Conservation (phyloP, 2,329 filamentous ascomycete genomes). For the Salinomyces thailandicus region DNA sequence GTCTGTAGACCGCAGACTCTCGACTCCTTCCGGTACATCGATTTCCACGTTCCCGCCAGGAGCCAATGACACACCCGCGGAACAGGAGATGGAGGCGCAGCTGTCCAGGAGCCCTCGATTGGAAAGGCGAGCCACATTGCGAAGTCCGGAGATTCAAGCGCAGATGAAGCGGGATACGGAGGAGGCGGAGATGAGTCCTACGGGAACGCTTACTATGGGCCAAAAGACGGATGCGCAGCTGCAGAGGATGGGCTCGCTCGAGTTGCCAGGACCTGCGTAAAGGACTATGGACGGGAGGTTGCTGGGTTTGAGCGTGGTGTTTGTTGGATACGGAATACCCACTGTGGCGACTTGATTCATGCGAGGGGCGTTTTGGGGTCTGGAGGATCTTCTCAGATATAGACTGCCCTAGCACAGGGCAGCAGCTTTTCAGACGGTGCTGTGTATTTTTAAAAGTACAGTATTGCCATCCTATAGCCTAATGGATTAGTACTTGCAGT, state of each 20-base stretch:
- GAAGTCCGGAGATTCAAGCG: constrained; percentile 2
- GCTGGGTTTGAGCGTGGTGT: too few species aligned
- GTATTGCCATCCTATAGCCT: too few species aligned
- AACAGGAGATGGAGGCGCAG: background rate
- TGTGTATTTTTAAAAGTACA: too few species aligned
- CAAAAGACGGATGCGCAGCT: constrained; percentile 5
- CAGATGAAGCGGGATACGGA: background rate
- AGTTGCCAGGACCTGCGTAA: background rate
- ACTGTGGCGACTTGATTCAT: too few species aligned
- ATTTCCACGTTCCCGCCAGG: background rate
- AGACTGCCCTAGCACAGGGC: too few species aligned
- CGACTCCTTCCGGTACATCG: constrained; percentile 2
- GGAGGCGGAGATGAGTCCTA: background rate
- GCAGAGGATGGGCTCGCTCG: background rate
- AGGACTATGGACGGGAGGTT: too few species aligned
- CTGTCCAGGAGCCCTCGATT: background rate
- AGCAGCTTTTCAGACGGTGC: too few species aligned
- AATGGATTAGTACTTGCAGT: too few species aligned
- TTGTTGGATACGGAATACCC: too few species aligned
- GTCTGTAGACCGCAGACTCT: constrained; percentile 5
- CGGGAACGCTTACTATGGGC: constrained; percentile 4
- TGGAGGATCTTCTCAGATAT: too few species aligned
- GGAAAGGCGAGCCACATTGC: constrained; percentile 2
- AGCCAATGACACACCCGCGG: background rate
- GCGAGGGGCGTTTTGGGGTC: too few species aligned